phyloP scores from a whole-genome alignment of 1,139 yeast genomes.

The Zygosaccharomyces pseudobailii region DNA sequence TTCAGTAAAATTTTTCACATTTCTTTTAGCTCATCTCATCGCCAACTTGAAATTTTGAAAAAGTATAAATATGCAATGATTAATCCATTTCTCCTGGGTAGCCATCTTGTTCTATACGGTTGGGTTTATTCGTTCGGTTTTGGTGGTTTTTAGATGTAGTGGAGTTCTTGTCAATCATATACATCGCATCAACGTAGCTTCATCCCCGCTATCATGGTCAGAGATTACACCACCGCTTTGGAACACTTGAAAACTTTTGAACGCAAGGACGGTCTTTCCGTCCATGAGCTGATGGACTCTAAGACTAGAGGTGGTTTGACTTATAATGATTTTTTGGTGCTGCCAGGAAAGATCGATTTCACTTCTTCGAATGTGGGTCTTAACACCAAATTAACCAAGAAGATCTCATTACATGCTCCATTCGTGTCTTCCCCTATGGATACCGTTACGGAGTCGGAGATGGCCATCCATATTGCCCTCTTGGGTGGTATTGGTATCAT shows the following conservation, averaged over 20 bases:
- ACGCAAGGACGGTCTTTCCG: slow-evolving; percentile 80
- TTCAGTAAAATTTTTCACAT: slow-evolving; percentile 14
- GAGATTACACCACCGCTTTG: slow-evolving; percentile 63
- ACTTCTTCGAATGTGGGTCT: slow-evolving; percentile 72
- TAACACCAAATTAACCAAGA: slow-evolving; percentile 85
- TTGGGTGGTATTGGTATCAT: slow-evolving; percentile 99
- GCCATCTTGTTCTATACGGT: slow-evolving; percentile 1
- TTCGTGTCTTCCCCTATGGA: slow-evolving; percentile 99
- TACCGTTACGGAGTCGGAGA: slow-evolving; percentile 92
- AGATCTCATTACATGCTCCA: slow-evolving; percentile 87
- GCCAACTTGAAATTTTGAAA: slow-evolving; percentile 5
- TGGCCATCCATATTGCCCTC: slow-evolving; percentile 99
- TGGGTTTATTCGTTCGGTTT: slow-evolving; percentile 8
- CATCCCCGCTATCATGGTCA: slow-evolving; percentile 13
- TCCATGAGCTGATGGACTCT: slow-evolving; percentile 84
- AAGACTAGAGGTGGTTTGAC: slow-evolving; percentile 91
- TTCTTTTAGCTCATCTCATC: slow-evolving; percentile 14
- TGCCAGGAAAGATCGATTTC: slow-evolving; percentile 93
- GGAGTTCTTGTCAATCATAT: slow-evolving; percentile 7
- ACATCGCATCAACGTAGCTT: slow-evolving; percentile 11
- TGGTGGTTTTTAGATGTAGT: slow-evolving; percentile 14
- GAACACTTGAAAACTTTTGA: slow-evolving; percentile 61
- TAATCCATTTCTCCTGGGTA: slow-evolving; percentile 3
- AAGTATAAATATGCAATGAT: slow-evolving; percentile 13
- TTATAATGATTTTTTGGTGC: slow-evolving; percentile 89